A percentile compares a stretch with the other conserved stretches of the same genome.
Conservation (phyloP, 2,329 filamentous ascomycete species). For the Macrophomina pseudophaseolina region DNA sequence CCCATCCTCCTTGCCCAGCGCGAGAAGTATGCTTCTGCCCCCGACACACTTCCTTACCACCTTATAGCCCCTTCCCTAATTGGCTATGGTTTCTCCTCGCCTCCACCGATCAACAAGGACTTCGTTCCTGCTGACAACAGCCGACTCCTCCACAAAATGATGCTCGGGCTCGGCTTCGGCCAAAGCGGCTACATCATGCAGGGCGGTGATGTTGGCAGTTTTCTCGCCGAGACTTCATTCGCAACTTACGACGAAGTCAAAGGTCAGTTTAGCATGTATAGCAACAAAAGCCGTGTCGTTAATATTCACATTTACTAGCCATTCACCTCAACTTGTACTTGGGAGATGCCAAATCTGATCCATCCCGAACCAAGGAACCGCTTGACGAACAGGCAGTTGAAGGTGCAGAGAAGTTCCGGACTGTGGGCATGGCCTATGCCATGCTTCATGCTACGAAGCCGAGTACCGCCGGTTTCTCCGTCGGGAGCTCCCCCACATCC, state of each 20-base stretch:
- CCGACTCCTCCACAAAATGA: slow-evolving; percentile 56
- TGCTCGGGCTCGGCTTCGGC: slow-evolving; percentile 59
- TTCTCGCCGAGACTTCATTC: slow-evolving; percentile 51
- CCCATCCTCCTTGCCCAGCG: slow-evolving; percentile 54
- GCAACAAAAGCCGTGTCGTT: neutral
- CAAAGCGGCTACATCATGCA: slow-evolving; percentile 58
- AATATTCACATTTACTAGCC: neutral
- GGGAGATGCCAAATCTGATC: too few species aligned
- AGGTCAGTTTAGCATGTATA: slow-evolving; percentile 28
- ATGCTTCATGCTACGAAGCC: slow-evolving; percentile 60
- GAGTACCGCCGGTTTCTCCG: slow-evolving; percentile 60
- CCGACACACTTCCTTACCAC: slow-evolving; percentile 60
- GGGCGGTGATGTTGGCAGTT: slow-evolving; percentile 62
- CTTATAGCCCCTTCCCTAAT: slow-evolving; percentile 62
- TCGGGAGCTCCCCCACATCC: slow-evolving; percentile 60
- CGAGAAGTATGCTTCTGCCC: slow-evolving; percentile 51
- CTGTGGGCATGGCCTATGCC: slow-evolving; percentile 56
- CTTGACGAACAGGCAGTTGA: slow-evolving; percentile 48
- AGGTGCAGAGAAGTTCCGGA: slow-evolving; percentile 46
- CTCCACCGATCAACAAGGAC: slow-evolving; percentile 53
- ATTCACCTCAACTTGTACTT: neutral
- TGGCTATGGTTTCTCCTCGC: slow-evolving; percentile 59
- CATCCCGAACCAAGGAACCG: neutral
- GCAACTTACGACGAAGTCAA: slow-evolving; percentile 35
- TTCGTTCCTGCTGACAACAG: slow-evolving; percentile 50